Evolutionary conservation across 2,329 filamentous ascomycete genomes (phyloP), one percentile per base, ranked within the genome.

Genomic region (Camptophora hylomeconis): DNA sequence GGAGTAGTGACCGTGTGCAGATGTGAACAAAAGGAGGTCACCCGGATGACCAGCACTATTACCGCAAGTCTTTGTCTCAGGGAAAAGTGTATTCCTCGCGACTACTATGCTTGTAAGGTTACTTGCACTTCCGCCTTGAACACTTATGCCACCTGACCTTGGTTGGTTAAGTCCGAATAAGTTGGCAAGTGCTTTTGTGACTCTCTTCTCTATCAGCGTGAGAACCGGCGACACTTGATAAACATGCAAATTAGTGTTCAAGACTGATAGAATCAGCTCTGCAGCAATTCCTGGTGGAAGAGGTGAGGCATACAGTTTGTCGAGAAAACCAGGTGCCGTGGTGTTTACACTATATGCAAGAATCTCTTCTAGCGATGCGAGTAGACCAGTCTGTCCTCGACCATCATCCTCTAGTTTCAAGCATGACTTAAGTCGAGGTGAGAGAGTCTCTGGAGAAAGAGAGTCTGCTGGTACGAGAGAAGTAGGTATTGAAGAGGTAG

Each of bases 251-350:
- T 95, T 98, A 19, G 89, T 94, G 57, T 98, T 95, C 24, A 98
- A 60, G 1, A 80, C 70, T 0, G 81, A 76, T 15, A 95, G 69
- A 6, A 95, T 64, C 33, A 95, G 62, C 47, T 95, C 89, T 2
- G 83, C 78, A 10, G 79, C 74, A 0, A 95, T 68, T 11, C 87
- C 87, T 6, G 87, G 77, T 22, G 87, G 78, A 48, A 89, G 89
- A 20, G 82, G 92, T 40, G 77, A 78, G n/a, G 80, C 73, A 54
- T 94, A 95, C 11, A 95, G 64, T 59, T 98, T 95, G 57, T 94
- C 86, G 48, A 95, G 58, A 56, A 95, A 98, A 7, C 87, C 87
- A 55, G 93, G 86, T 48, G 92, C 80, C 81, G 86, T 95, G n/a
- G 87, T 94, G 57, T 98, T 98, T 48, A 95, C 87, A 47, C 80